Evolutionary conservation across 345 rosid genomes (phyloP).

Genomic region (Camelina sativa): DNA sequence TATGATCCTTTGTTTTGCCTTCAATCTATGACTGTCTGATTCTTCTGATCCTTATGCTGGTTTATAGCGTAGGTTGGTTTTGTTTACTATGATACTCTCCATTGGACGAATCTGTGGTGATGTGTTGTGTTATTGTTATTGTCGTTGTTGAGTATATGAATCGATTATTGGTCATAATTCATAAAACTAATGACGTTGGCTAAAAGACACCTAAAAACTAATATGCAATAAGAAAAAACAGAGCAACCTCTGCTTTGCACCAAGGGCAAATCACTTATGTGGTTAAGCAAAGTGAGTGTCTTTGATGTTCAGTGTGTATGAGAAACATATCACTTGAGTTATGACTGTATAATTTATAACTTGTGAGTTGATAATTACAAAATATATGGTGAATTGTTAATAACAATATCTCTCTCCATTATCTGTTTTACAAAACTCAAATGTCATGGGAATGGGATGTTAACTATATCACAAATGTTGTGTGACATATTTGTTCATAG

Average conservation of each 20-base stretch:
- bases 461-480: not conserved
- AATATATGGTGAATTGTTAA: not conserved
- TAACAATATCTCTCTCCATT: no score
- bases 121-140: not conserved
- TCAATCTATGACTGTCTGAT: not conserved
- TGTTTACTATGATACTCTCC: not conserved
- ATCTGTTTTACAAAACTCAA: no score
- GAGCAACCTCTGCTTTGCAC: slow-evolving; percentile 31
- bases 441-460: not conserved
- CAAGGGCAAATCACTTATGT: not conserved
- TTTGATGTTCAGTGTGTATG: no score
- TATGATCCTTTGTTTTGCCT: not conserved
- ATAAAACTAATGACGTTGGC: not conserved
- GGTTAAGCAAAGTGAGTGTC: no score
- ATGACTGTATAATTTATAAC: not conserved
- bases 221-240: slow-evolving; percentile 18
- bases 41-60: slow-evolving; percentile 17
- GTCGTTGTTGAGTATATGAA: slow-evolving; percentile 15
- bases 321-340: not conserved
- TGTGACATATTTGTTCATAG: not conserved
- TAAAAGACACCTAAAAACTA: not conserved
- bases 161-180: not conserved
- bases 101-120: not conserved
- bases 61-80: slow-evolving; percentile 24
- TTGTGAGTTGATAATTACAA: not conserved